These are phyloP conservation scores for Candida anutae DNA, from an alignment of 1,139 yeast species.

Conservation along the genomic window DNA sequence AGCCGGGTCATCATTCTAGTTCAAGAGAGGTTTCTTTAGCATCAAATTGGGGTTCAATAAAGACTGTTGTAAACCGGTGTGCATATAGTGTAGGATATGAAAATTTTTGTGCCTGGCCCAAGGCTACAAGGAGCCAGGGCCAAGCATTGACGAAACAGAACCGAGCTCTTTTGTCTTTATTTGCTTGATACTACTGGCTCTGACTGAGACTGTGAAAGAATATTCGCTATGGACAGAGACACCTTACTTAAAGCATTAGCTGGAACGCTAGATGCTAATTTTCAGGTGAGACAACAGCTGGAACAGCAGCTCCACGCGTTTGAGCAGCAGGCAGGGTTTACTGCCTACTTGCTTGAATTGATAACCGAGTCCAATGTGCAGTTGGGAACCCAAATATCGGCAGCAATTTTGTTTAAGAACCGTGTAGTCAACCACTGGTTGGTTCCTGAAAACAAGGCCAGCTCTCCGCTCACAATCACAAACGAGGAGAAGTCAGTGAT, in stretches of 20 bases:
- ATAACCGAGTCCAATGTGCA: constrained; percentile 40
- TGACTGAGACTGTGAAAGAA: no score
- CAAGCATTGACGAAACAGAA: no score
- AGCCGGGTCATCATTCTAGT: no score
- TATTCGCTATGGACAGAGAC: constrained; percentile 29
- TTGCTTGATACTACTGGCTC: no score
- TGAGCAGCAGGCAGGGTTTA: constrained; percentile 49
- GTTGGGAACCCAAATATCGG: constrained; percentile 46
- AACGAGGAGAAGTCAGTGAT: constrained; percentile 44
- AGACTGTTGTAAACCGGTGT: no score
- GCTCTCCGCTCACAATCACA: constrained; percentile 23
- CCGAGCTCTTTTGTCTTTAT: no score
- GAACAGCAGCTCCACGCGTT: constrained; percentile 33
- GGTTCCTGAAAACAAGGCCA: constrained; percentile 29
- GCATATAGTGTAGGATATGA: no score
- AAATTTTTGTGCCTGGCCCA: no score
- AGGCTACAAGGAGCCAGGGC: no score
- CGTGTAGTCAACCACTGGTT: constrained; percentile 54
- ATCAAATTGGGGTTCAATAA: no score
- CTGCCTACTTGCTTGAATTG: constrained; percentile 48
- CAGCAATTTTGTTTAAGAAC: constrained; percentile 64
- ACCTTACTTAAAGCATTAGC: constrained; percentile 32
- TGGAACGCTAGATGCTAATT: constrained; percentile 38
- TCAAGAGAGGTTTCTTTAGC: no score
- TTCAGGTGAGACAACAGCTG: constrained; percentile 31